Evolutionary conservation across 768 basidiomycete genomes (phyloP), one percentile per base, ranked within the genome.

Genomic region (Leucosporidium creatinivorum): DNA sequence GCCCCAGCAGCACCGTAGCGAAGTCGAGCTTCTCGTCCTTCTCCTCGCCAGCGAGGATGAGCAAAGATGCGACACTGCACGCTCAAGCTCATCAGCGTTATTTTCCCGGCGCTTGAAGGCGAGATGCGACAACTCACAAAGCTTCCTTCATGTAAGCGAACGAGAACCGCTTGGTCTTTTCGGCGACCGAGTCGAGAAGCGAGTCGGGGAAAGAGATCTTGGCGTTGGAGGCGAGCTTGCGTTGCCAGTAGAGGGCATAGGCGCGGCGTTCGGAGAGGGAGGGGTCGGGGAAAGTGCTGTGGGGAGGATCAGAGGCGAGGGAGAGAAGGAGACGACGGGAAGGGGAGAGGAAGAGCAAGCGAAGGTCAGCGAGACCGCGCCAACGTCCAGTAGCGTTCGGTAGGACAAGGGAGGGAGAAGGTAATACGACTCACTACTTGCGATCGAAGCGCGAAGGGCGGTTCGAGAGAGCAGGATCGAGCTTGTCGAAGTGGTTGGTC

Each of bases 131-230:
- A 25, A 62, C 88, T 68, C 76, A 92, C 90, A 92, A 92, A 4
- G 85, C 89, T 78, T 92, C 91, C 77, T 93, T 92, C 73, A 93
- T 80, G 77, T 90, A 92, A 0, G 91, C 89, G 76, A 92, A 92
- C 72, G 87, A 89, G 80, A 92, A 92, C 36, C 81, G 79, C 39
- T 82, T 80, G 0, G 89, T 91, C 66, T 78, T 61, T 15, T 81
- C 78, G 8, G 86, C 88, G 31, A 89, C 79, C 69, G 85, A 82
- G 17, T 82, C 77, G 23, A 86, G 81, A 39, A 92, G 81, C 18
- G 79, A 69, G 70, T 89, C 86, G 0, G 90, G 85, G 80, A 89
- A 91, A 5, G 79, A 77, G 69, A 91, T 81, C 19, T 81, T 79
- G 58, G 84, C 77, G 78, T 89, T 91, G 75, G 77, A 73, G 64